Evolutionary conservation across 176 grass and related monocot species (phyloP).

Genomic region (Saccharum officinarum): DNA sequence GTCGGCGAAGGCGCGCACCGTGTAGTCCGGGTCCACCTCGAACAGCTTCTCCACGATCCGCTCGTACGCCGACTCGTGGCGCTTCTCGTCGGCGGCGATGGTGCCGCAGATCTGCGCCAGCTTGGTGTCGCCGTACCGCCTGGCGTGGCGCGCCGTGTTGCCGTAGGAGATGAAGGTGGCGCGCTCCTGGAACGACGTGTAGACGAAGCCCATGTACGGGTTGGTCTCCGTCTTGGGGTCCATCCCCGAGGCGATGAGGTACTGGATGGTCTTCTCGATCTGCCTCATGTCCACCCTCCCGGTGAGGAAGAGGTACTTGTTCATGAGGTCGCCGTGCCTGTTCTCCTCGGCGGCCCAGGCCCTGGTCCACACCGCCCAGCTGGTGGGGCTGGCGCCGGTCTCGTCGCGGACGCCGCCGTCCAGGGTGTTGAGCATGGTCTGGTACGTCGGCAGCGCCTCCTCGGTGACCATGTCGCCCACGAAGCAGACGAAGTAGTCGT

Average conservation of each 20-base stretch:
- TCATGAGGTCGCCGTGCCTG: slow-evolving; percentile 44
- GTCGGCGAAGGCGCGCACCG: slow-evolving; percentile 26
- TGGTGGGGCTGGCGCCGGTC: slow-evolving; percentile 30
- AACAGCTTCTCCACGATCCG: slow-evolving; percentile 39
- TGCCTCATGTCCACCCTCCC: slow-evolving; percentile 35
- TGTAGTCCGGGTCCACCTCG: slow-evolving; percentile 39
- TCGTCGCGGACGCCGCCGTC: slow-evolving; percentile 51
- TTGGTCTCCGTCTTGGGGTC: slow-evolving; percentile 41
- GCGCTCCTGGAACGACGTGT: slow-evolving; percentile 50
- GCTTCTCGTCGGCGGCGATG: slow-evolving; percentile 45
- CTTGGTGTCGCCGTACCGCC: not conserved
- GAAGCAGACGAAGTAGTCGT: slow-evolving; percentile 28
- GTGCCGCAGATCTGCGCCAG: slow-evolving; percentile 40
- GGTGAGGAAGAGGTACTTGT: slow-evolving; percentile 43
- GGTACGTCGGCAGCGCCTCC: slow-evolving; percentile 45
- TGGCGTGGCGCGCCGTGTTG: slow-evolving; percentile 41
- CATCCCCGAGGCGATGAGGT: slow-evolving; percentile 43
- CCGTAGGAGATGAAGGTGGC: slow-evolving; percentile 46
- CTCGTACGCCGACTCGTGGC: slow-evolving; percentile 42
- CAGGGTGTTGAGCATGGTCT: slow-evolving; percentile 52
- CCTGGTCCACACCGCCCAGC: slow-evolving; percentile 43
- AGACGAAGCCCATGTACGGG: slow-evolving; percentile 42
- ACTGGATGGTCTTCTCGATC: slow-evolving; percentile 42
- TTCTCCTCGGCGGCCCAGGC: slow-evolving; percentile 46
- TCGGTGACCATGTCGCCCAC: slow-evolving; percentile 48